Percentiles rank a stretch among this genome's conserved stretches.
phyloP scores from a whole-genome alignment of 495 filamentous ascomycete species.

The Xeromyces bisporus region DNA sequence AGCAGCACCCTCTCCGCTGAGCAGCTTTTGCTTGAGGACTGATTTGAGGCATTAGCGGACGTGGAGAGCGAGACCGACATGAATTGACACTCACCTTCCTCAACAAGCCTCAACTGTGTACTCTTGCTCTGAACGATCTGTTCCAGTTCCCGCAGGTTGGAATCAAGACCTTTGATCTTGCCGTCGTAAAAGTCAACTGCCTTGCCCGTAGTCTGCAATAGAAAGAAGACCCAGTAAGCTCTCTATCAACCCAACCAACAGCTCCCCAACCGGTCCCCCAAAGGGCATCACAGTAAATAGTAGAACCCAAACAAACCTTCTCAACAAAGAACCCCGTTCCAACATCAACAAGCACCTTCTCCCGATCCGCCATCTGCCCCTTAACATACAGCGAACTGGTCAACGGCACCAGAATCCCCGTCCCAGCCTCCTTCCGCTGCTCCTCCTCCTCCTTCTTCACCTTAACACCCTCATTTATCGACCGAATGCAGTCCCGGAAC shows the following conservation, averaged over 20 bases:
- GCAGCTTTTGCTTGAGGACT: constrained; percentile 33
- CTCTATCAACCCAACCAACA: not conserved
- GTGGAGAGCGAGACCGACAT: too few species aligned
- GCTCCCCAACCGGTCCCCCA: too few species aligned
- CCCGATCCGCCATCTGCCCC: constrained; percentile 56
- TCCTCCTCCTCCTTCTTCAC: constrained; percentile 23
- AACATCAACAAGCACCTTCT: constrained; percentile 82
- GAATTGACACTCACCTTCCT: constrained; percentile 62
- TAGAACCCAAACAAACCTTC: too few species aligned
- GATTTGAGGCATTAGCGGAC: too few species aligned
- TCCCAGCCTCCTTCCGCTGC: constrained; percentile 11
- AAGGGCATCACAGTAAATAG: too few species aligned
- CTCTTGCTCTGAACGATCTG: constrained; percentile 71
- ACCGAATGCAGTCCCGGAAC: constrained; percentile 74
- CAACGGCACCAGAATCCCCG: constrained; percentile 68
- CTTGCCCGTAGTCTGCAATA: constrained; percentile 43
- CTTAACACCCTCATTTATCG: constrained; percentile 47
- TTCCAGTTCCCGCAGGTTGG: constrained; percentile 73
- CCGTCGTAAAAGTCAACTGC: constrained; percentile 70
- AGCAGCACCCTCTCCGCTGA: constrained; percentile 21
- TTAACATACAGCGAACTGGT: constrained; percentile 90
- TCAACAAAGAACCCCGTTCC: constrained; percentile 95
- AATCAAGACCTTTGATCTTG: constrained; percentile 65
- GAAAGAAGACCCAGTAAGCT: not conserved
- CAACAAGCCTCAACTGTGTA: constrained; percentile 66